Evolutionary conservation across 331 rosid genomes (phyloP), one percentile per base, ranked within the genome.

Genomic region (Pyrus hybrid): DNA sequence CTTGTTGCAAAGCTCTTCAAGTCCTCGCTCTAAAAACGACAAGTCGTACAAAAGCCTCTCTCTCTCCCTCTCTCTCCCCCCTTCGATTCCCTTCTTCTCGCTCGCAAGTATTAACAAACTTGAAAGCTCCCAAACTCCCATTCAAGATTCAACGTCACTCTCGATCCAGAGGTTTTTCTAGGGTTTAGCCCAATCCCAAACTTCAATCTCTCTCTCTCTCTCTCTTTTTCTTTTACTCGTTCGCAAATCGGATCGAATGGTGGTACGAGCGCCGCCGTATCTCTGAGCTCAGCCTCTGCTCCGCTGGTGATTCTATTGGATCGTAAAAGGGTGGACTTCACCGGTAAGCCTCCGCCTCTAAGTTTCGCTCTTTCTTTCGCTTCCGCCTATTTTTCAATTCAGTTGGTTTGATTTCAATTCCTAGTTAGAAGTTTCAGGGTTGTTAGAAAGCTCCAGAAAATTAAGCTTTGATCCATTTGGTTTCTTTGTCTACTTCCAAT

Each of bases 161-260:
- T 53, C 57, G 71, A 76, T 76, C 81, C 60, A 49, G 72, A n/a
- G 82, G 74, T 51, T 85, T 87, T 72, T 30, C 70, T 43, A 78
- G 88, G 89, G 91, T 87, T 84, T 81, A 81, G 72, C 79, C 61
- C 82, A 49, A 57, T 26, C 61, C 49, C 29, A 43, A 73, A 81
- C 22, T 69, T 29, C 51, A 66, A 62, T 35, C 23, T 64, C n/a
- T 64, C 2, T 6, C 37, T 25, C 54, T 22, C 13, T 5, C 1
- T n/a, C n/a, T n/a, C 5, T 26, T 5, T 3, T 30, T 11, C 57
- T 6, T 51, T 51, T 6, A 7, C 5, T 43, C 29, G 29, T 30
- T 63, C 47, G 61, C 71, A 32, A 51, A 32, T 35, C 26, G 35
- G 67, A 26, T 41, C 58, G 25, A 20, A 11, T 51, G 41, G 26